A percentile compares a stretch with the other conserved stretches of the same genome.
Evolutionary conservation across 805 yeast genomes (phyloP).

Genomic region (Yamadazyma takamatsuzukensis): DNA sequence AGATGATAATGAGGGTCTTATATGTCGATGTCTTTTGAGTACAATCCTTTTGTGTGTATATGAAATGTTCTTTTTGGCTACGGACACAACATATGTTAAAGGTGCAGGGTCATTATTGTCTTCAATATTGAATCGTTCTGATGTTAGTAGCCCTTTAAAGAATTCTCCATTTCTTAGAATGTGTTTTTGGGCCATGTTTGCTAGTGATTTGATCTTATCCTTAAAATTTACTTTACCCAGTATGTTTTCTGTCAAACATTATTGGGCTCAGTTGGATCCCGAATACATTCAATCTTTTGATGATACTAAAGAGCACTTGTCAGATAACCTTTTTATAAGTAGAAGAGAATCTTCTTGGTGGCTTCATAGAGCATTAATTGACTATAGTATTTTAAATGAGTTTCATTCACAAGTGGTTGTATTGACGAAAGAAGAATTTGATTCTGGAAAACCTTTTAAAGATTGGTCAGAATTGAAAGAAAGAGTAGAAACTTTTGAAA

Average conservation of each 20-base stretch:
- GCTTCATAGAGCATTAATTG: conserved; percentile 28
- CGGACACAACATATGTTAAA: conserved; percentile 34
- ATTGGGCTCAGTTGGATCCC: conserved; percentile 33
- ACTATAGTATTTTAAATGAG: conserved; percentile 26
- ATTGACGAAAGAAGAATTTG: conserved; percentile 21
- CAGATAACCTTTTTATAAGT: conserved; percentile 8
- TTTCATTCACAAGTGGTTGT: conserved; percentile 24
- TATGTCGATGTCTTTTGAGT: conserved; percentile 34
- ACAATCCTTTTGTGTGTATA: conserved; percentile 35
- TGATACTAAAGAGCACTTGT: background rate
- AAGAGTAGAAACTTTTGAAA: conserved; percentile 26
- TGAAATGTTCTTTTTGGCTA: conserved; percentile 36
- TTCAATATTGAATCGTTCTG: conserved; percentile 20
- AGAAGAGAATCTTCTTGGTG: conserved; percentile 28
- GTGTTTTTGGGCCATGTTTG: conserved; percentile 35
- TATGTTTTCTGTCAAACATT: conserved; percentile 27
- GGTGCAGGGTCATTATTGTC: conserved; percentile 33
- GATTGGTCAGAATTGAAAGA: conserved; percentile 27
- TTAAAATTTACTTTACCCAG: conserved; percentile 27
- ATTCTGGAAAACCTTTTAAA: conserved; percentile 17
- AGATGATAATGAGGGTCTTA: conserved; percentile 21
- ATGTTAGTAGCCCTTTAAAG: conserved; percentile 16
- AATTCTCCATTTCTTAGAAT: conserved; percentile 27
- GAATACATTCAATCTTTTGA: conserved; percentile 16
- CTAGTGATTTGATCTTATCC: conserved; percentile 33